These are phyloP conservation scores for Eucalyptus polybractea DNA, from an alignment of 345 rosid genomes.

Conservation along the genomic window DNA sequence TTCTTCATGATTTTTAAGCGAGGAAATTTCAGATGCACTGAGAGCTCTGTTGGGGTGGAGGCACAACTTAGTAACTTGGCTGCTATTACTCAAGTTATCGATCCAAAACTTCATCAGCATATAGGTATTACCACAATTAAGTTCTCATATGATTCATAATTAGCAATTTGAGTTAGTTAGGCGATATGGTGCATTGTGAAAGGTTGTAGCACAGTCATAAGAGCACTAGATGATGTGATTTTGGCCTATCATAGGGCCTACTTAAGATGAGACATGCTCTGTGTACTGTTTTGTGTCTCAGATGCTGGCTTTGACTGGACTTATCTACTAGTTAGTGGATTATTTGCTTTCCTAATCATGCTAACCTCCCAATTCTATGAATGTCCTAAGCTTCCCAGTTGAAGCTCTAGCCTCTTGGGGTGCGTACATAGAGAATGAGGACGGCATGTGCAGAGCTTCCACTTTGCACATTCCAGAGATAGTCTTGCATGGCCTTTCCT, in stretches of 20 bases:
- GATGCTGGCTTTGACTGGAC: not conserved
- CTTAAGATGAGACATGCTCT: not conserved
- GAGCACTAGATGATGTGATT: not conserved
- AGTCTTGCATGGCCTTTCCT: not conserved
- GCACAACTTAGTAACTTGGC: slow-evolving; percentile 82
- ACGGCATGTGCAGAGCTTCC: not conserved
- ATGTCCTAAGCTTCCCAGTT: not conserved
- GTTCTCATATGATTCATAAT: not conserved
- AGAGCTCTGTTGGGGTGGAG: slow-evolving; percentile 90
- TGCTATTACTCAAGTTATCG: slow-evolving; percentile 73
- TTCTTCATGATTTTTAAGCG: slow-evolving; percentile 40
- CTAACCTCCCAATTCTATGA: not conserved
- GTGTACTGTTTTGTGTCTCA: not conserved
- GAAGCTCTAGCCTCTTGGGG: not conserved
- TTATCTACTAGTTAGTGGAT: not conserved
- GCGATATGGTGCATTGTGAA: not conserved
- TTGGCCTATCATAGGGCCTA: not conserved
- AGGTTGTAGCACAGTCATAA: not conserved
- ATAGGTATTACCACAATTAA: slow-evolving; percentile 39
- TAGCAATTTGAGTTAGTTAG: not conserved
- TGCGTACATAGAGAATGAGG: not conserved
- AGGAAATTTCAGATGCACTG: slow-evolving; percentile 89
- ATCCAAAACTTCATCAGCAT: slow-evolving; percentile 96
- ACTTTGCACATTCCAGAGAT: not conserved
- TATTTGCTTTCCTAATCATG: not conserved